phyloP scores from a whole-genome alignment of 2,329 filamentous ascomycete species.

The Penicillium expansum region DNA sequence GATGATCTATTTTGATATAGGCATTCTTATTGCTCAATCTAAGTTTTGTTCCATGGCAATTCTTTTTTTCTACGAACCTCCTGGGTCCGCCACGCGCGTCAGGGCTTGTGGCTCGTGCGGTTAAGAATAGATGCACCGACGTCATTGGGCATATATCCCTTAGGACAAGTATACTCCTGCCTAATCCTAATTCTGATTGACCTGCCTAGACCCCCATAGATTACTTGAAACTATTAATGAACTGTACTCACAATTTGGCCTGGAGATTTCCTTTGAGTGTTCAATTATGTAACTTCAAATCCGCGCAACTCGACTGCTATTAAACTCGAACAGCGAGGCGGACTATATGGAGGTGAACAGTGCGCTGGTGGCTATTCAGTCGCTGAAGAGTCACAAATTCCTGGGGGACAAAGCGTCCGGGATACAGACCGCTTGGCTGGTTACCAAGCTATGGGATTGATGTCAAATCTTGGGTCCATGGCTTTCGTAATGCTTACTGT shows the following conservation, averaged over 20 bases:
- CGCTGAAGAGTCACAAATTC: too few species aligned
- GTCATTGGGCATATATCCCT: conserved; percentile 24
- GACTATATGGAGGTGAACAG: too few species aligned
- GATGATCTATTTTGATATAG: not conserved
- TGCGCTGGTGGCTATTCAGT: too few species aligned
- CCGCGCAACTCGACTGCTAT: not conserved
- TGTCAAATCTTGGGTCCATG: too few species aligned
- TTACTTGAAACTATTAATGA: not conserved
- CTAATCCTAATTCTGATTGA: not conserved
- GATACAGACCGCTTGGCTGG: too few species aligned
- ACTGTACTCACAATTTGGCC: not conserved
- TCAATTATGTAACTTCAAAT: not conserved
- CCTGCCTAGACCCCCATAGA: not conserved
- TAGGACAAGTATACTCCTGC: not conserved
- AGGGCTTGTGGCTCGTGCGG: conserved; percentile 21
- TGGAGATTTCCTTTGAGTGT: not conserved
- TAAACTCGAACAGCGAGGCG: too few species aligned
- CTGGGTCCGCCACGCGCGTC: conserved; percentile 10
- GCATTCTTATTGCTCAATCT: not conserved
- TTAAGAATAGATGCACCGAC: conserved; percentile 27
- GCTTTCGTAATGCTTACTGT: too few species aligned
- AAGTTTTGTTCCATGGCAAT: not conserved
- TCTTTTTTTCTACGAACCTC: not conserved
- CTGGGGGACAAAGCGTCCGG: too few species aligned
- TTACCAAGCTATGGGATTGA: too few species aligned